Evolutionary conservation across 1,139 yeast species (phyloP).

Genomic region (Chernovozyma aurita): DNA sequence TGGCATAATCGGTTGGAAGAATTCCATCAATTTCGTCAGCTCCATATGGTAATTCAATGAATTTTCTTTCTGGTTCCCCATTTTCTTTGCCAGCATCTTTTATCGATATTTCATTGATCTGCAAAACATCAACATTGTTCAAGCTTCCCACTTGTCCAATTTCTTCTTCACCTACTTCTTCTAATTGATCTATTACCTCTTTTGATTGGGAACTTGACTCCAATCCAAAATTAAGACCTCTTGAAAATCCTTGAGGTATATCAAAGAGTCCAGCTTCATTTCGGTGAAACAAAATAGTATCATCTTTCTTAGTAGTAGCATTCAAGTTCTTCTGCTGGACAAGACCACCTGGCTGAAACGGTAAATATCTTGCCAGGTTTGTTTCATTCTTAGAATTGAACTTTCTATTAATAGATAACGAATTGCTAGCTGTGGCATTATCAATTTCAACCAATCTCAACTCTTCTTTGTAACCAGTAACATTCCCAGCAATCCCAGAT

Average conservation of each 20-base stretch:
- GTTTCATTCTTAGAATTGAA: slow-evolving; percentile 55
- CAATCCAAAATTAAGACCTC: slow-evolving; percentile 52
- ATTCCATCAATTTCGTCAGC: slow-evolving; percentile 63
- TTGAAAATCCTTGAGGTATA: slow-evolving; percentile 72
- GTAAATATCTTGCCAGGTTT: slow-evolving; percentile 61
- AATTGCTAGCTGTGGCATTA: slow-evolving; percentile 57
- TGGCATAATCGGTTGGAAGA: slow-evolving; percentile 58
- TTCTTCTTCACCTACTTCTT: slow-evolving; percentile 11
- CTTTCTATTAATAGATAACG: slow-evolving; percentile 68
- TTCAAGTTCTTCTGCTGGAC: slow-evolving; percentile 25
- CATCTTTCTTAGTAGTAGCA: slow-evolving; percentile 23
- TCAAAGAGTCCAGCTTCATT: slow-evolving; percentile 74
- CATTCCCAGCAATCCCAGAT: slow-evolving; percentile 68
- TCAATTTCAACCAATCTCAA: slow-evolving; percentile 49
- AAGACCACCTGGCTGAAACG: slow-evolving; percentile 93
- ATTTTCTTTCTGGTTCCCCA: background rate
- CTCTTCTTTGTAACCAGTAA: slow-evolving; percentile 60
- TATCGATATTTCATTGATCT: background rate
- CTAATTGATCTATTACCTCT: slow-evolving; percentile 8
- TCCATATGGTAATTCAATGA: slow-evolving; percentile 15
- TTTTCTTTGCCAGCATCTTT: background rate
- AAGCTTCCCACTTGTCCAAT: slow-evolving; percentile 6
- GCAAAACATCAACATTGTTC: background rate
- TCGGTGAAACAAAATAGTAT: slow-evolving; percentile 51
- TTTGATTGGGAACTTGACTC: slow-evolving; percentile 1